Evolutionary conservation across 352 stramenopile species (phyloP), one percentile per base, ranked within the genome.

Genomic region (Pythium sukuiense): DNA sequence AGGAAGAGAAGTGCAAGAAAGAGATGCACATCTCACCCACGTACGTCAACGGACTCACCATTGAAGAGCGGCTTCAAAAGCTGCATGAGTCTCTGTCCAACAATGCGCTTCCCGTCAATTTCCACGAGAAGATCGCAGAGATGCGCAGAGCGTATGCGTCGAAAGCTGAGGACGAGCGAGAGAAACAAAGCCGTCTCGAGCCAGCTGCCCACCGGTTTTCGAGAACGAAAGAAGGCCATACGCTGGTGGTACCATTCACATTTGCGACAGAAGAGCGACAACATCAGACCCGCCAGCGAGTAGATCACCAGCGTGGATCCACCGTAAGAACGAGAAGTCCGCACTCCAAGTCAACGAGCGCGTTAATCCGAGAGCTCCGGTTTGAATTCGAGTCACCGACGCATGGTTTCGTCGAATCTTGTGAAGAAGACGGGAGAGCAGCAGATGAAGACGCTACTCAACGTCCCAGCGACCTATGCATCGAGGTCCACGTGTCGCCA

Each of bases 1-100:
- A 73, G 52, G 76, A 87, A 56, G 80, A 87, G 39, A 58, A 70
- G 14, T 57, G 72, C 27, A 87, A 79, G 50, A 75, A 69, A 32
- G 74, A 87, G 45, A 68, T 69, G 46, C 66, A 39, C 13, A 63
- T 87, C 12, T 74, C 66, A 1, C 72, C 78, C 2, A 83, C 70
- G n/a, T 81, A 76, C 37, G 72, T 87, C 18, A 83, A 85, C 45
- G 80, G 80, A 0, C 59, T 80, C 46, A 79, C 71, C 1, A 71
- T 86, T 8, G 77, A 83, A 45, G 78, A 89, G 62, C 74, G 80
- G 9, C 67, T 89, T 2, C 58, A 77, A 14, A 69, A 74, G 26
- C 62, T 89, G 1, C 72, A 80, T 2, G 63, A 64, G 9, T 73
- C 78, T 3, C 69, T 87, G 0, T 74, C 76, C 20, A 75, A 60